Evolutionary conservation across 331 rosid species (phyloP), one percentile per base, ranked within the genome.

Genomic region (Ulmus americana): DNA sequence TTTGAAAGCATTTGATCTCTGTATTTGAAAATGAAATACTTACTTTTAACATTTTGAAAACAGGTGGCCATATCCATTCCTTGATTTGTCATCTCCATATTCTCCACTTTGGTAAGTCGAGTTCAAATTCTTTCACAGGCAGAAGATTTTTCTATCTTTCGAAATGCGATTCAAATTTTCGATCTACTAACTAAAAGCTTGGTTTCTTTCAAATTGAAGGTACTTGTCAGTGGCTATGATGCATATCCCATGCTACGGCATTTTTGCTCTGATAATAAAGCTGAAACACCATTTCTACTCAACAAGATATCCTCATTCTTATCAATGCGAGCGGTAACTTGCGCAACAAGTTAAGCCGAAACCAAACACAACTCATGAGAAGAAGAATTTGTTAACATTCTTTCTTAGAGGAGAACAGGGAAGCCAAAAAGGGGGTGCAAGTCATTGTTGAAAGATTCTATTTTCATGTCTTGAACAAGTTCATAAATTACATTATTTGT

Each of bases 61-160:
- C 81, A 94, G 99, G 99, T 94, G 99, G 97, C 99, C 99, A 43
- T 94, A 94, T 77, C 97, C 99, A 77, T 85, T 94, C 78, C 97
- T 94, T 48, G 99, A 94, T 64, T 81, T 94, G 77, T 83, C 99
- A 76, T 87, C 99, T 67, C 67, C 86, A 7, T 94, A 57, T 72
- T 85, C 88, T 64, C 99, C 99, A 60, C 67, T 94, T 11, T 90
- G 99, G 98, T 92, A 66, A 57, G 79, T 20, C 39, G n/a, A 11
- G 45, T 70, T 38, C 52, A 14, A 48, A 28, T 28, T 28, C 4
- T 28, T 28, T 46, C 13, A 46, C 1, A 9, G 13, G 10, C n/a
- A 46, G 10, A 46, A 46, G 5, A 10, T 46, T 46, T n/a, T 46
- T 46, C n/a, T 7, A 2, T 46, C 5, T 46, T 6, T 3, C 6